phyloP scores from a whole-genome alignment of 345 rosid species.

The Eucalyptus pauciflora region DNA sequence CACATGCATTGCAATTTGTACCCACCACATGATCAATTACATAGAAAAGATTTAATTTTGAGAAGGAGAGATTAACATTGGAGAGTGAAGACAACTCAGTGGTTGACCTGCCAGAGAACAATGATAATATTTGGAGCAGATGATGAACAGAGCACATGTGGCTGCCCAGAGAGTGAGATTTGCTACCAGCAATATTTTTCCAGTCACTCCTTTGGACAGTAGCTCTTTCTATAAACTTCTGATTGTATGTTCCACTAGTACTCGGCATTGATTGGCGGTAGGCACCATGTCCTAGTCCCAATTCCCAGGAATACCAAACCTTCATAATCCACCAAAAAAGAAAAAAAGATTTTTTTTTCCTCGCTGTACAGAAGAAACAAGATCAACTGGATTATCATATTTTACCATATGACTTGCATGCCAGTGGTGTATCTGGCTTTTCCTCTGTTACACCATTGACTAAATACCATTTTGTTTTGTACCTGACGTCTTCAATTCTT shows the following conservation, averaged over 20 bases:
- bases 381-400: neutral
- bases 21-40: neutral
- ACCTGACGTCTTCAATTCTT: neutral
- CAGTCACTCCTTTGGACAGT: neutral
- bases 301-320: neutral
- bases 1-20: neutral
- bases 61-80: neutral
- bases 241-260: neutral
- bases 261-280: neutral
- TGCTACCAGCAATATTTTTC: neutral
- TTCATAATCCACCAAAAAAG: neutral
- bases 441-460: neutral
- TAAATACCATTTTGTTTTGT: neutral
- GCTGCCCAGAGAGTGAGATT: neutral
- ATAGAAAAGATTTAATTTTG: neutral
- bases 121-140: neutral
- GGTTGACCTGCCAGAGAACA: neutral
- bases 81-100: neutral
- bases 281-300: neutral
- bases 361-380: neutral
- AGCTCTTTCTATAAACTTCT: neutral
- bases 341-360: neutral
- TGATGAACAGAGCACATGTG: neutral
- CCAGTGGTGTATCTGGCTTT: neutral
- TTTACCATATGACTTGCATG: neutral